Evolutionary conservation across 1,139 yeast species (phyloP), one percentile per base, ranked within the genome.

Genomic region (Lodderomyces theae): DNA sequence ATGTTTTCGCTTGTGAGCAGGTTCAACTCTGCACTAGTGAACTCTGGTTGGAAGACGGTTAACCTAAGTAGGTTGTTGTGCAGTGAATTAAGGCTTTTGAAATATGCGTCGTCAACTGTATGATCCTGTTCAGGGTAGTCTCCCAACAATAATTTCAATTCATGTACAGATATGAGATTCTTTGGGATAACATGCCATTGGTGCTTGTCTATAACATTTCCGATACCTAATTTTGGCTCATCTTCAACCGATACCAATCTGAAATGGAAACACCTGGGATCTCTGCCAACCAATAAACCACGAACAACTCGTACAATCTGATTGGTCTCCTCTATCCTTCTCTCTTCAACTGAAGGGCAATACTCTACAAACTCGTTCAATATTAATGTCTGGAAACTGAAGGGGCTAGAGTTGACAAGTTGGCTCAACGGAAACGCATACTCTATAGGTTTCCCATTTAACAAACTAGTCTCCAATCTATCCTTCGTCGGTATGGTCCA

Each of bases 101-200:
- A 68, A 39, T 55, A 66, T 10, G 64, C 70, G 40, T 69, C 74
- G 46, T 71, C 75, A 3, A 67, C 38, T 3, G 59, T 40, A 8
- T 45, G 40, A 5, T 42, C 44, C n/a, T 33, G 38, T 34, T 45
- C 53, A 1, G 37, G 40, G 12, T 45, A 39, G 3, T 40, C 40
- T 7, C 47, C 41, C 44, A 50, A 16, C 25, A 52, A 43, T 11
- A 45, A 21, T 10, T 44, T 47, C 39, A 60, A 47, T 44, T 68
- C 74, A 42, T 61, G 63, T 1, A 43, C 43, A 2, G 70, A 56
- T 3, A 69, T 42, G 36, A 46, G 22, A 4, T 45, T 42, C 21
- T 51, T 51, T 4, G 67, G 62, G 17, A 69, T 52, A 2, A 61
- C 42, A 47, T 70, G 74, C 44, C 64, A 69, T 42, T 66, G 72